Conservation (phyloP, 306 rosid genomes). For the Fragaria iinumae region DNA sequence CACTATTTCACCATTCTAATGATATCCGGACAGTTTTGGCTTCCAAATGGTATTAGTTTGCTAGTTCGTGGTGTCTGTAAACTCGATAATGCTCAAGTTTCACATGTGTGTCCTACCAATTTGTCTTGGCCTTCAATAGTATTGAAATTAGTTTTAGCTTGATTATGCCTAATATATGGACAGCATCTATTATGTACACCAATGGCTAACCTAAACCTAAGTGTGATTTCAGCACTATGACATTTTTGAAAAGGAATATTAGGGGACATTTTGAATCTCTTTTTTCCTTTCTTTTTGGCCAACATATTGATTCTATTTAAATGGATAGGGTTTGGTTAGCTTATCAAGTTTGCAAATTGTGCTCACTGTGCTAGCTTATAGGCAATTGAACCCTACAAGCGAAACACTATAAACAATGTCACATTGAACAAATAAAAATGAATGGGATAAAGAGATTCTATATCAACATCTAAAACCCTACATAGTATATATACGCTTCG, state of each 20-base stretch:
- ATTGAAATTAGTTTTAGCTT: not conserved
- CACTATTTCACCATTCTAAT: slow-evolving; percentile 3
- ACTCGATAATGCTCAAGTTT: not conserved
- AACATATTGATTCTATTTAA: not conserved
- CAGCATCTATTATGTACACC: too few relatives aligned
- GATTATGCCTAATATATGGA: not conserved
- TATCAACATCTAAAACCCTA: not conserved
- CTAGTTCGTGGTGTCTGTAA: not conserved
- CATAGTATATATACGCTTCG: not conserved
- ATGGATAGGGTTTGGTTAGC: not conserved
- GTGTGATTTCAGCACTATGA: not conserved
- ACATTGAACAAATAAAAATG: not conserved
- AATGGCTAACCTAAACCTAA: not conserved
- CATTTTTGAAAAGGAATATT: slow-evolving; percentile 7
- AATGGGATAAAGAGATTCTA: not conserved
- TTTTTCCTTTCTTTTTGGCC: not conserved
- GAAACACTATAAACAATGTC: slow-evolving; percentile 9
- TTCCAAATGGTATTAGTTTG: not conserved
- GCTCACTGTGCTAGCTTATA: slow-evolving; percentile 18
- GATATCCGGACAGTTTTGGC: not conserved
- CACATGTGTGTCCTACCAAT: not conserved
- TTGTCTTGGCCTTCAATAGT: not conserved
- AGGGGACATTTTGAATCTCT: slow-evolving; percentile 27
- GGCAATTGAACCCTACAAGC: slow-evolving; percentile 18
- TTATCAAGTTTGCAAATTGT: slow-evolving; percentile 27